These are phyloP conservation scores for Rhizophagus prolifer DNA, from an alignment of 192 early-diverging fungal genomes.

Conservation along the genomic window DNA sequence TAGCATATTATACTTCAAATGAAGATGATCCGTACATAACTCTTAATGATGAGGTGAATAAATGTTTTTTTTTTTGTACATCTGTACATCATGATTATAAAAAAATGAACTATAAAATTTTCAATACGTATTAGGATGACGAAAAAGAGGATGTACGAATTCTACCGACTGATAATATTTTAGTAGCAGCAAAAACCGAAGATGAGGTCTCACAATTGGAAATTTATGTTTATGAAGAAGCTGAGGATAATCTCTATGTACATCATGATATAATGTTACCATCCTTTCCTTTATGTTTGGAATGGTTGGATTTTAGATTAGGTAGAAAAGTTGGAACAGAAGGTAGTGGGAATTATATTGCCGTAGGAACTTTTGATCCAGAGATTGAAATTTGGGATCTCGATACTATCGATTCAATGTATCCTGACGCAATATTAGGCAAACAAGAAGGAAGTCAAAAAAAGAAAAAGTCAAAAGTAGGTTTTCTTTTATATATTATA, in stretches of 20 bases:
- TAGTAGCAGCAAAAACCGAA: constrained; percentile 93
- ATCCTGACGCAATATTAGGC: constrained; percentile 89
- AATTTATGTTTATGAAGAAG: constrained; percentile 90
- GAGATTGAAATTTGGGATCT: constrained; percentile 99
- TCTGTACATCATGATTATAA: no score
- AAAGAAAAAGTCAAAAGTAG: constrained; percentile 33
- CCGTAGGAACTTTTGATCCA: constrained; percentile 96
- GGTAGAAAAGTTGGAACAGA: constrained; percentile 60
- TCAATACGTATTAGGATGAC: constrained; percentile 49
- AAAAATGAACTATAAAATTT: no score
- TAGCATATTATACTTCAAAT: constrained; percentile 81
- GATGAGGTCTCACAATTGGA: constrained; percentile 97
- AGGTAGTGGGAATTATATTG: constrained; percentile 83
- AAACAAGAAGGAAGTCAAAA: constrained; percentile 51
- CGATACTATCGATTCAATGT: constrained; percentile 87
- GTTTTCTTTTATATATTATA: background rate
- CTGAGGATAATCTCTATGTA: constrained; percentile 89
- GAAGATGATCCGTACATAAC: constrained; percentile 87
- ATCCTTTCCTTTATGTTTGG: constrained; percentile 90
- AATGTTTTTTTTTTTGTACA: no score
- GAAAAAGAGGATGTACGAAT: constrained; percentile 84
- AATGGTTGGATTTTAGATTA: constrained; percentile 92
- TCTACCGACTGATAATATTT: constrained; percentile 77
- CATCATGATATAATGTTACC: constrained; percentile 99
- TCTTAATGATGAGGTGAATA: constrained; percentile 55